Evolutionary conservation across 257 asterid genomes (phyloP), one percentile per base, ranked within the genome.

Genomic region (Penstemon davidsonii): DNA sequence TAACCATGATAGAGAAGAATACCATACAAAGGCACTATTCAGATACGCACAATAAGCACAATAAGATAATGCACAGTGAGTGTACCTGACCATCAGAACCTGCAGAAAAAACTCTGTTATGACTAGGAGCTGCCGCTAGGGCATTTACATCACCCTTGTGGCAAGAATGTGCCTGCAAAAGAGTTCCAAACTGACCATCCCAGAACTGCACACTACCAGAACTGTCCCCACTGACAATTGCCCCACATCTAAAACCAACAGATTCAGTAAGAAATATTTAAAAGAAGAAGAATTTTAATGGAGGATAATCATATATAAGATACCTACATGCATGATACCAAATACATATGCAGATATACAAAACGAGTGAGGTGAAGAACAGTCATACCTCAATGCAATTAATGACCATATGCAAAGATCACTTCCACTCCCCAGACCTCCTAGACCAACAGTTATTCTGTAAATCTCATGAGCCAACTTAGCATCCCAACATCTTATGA

Each of bases 11-110:
- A 8, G 46, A 55, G 39, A 5, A 3, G 42, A 62, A 40, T 38
- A 8, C 15, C 46, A 11, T 7, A 7, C 36, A 62, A 75, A 72
- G 50, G 64, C 25, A 66, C 44, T 45, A 4, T 5, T 3, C 49
- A n/a, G 47, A 7, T 40, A 52, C 18, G 49, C 18, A 55, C 38
- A 40, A 18, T 33, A 72, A 40, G 57, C 12, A 39, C 57, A 44
- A 43, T 13, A 39, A 36, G 8, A 62, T 25, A 46, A 15, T 18
- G 55, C 59, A 71, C 50, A 38, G 66, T 54, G 25, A 18, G 63
- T 58, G 57, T 87, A 94, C 97, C 99, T 91, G 97, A 70, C 99
- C 99, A 80, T 91, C 99, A 64, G 98, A 86, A 68, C 97, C 98
- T 67, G 92, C 88, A 78, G 98, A 92, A 67, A 87, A 94, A 39